Evolutionary conservation across 2,329 filamentous ascomycete genomes (phyloP).

Genomic region (Cytospora piceae): DNA sequence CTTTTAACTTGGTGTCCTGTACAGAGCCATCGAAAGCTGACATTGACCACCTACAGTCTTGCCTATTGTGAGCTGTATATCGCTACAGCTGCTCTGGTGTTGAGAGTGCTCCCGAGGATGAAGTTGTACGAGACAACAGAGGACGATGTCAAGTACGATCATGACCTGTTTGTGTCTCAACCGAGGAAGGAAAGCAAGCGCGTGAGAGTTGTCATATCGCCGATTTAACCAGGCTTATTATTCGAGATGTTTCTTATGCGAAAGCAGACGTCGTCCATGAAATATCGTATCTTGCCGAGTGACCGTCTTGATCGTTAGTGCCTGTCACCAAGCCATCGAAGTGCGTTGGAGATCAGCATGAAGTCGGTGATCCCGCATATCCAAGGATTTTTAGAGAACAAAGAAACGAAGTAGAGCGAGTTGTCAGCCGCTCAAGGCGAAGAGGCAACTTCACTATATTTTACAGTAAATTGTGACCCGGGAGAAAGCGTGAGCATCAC

Average conservation of each 20-base stretch:
- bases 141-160: slow-evolving; percentile 15
- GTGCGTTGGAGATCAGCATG: neutral
- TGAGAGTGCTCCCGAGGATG: slow-evolving; percentile 29
- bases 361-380: neutral
- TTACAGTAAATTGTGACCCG: no score
- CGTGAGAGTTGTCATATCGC: neutral
- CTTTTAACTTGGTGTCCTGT: neutral
- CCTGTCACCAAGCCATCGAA: no score
- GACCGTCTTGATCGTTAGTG: neutral
- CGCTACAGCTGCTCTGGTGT: slow-evolving; percentile 28
- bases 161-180: neutral
- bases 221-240: neutral
- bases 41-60: slow-evolving; percentile 18
- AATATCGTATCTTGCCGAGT: no score
- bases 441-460: no score
- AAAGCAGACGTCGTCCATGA: neutral
- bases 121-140: slow-evolving; percentile 30
- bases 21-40: neutral
- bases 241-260: neutral
- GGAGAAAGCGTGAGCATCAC: neutral
- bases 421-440: neutral
- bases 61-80: slow-evolving; percentile 31
- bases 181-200: neutral
- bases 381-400: neutral
- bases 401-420: neutral